These are phyloP conservation scores for Mrakia gelida DNA, from an alignment of 768 basidiomycete species.

Conservation along the genomic window DNA sequence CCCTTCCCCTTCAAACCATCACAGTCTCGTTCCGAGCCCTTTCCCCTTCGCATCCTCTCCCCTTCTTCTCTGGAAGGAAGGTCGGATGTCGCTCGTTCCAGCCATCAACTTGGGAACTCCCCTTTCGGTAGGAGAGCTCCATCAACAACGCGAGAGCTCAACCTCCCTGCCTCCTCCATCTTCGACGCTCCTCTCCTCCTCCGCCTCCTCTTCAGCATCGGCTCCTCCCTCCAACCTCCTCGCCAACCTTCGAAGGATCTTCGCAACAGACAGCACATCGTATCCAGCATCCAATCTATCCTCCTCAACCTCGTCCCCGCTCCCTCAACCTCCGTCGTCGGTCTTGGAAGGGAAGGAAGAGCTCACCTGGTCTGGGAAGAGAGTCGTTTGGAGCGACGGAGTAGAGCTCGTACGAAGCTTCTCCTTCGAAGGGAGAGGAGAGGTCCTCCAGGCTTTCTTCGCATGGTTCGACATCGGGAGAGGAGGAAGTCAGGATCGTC, in stretches of 20 bases:
- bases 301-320: not conserved
- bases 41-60: too few relatives aligned
- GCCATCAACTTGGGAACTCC: not conserved
- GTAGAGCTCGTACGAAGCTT: slow-evolving; percentile 39
- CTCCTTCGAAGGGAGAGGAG: slow-evolving; percentile 39
- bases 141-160: not conserved
- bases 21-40: not conserved
- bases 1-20: not conserved
- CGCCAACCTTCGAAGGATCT: not conserved
- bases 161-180: not conserved
- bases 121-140: not conserved
- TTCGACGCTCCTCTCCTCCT: not conserved
- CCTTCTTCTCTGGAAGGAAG: not conserved
- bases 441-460: slow-evolving; percentile 39
- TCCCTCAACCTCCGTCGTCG: not conserved
- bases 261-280: not conserved
- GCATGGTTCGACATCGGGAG: slow-evolving; percentile 36
- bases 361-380: slow-evolving; percentile 41
- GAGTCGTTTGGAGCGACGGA: slow-evolving; percentile 42
- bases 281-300: not conserved
- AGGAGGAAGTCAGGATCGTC: slow-evolving; percentile 13
- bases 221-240: not conserved
- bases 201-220: not conserved
- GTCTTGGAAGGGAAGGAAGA: slow-evolving; percentile 36
- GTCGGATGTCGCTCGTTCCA: not conserved